phyloP scores from a whole-genome alignment of 2,329 filamentous ascomycete species.

The Tolypocladium tundrense region DNA sequence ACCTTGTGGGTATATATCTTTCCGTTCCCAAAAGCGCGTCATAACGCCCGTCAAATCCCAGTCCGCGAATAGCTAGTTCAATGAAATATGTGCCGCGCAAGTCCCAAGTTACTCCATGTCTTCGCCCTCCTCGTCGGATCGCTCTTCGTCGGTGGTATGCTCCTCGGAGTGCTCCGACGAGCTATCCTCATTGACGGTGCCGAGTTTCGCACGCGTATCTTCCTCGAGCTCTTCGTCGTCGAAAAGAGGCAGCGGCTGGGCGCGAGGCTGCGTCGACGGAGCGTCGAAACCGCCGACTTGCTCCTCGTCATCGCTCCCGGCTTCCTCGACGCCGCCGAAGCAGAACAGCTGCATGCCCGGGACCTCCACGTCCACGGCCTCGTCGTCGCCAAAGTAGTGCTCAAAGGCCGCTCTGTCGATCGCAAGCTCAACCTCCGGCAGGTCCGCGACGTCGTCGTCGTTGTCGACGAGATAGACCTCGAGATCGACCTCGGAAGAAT shows the following conservation, averaged over 20 bases:
- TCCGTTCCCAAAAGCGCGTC: background rate
- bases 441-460: conserved; percentile 11
- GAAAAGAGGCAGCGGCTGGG: background rate
- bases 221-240: background rate
- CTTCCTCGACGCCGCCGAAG: conserved; percentile 1
- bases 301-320: background rate
- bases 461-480: conserved; percentile 18
- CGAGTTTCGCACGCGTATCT: background rate
- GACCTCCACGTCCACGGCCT: conserved; percentile 17
- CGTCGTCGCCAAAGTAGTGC: conserved; percentile 10
- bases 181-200: background rate
- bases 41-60: background rate
- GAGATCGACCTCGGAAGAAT: conserved; percentile 12
- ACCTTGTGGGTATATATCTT: background rate
- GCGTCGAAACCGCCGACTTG: background rate
- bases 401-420: conserved; percentile 17
- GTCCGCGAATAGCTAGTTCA: background rate
- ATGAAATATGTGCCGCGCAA: background rate
- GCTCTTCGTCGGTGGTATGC: background rate
- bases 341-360: conserved; percentile 7
- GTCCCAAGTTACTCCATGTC: background rate
- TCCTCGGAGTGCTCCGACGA: background rate
- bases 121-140: background rate
- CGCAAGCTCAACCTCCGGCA: conserved; percentile 19
- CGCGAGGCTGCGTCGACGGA: background rate